Evolutionary conservation across 768 basidiomycete genomes (phyloP).

Genomic region (Trametes cinnabarina): DNA sequence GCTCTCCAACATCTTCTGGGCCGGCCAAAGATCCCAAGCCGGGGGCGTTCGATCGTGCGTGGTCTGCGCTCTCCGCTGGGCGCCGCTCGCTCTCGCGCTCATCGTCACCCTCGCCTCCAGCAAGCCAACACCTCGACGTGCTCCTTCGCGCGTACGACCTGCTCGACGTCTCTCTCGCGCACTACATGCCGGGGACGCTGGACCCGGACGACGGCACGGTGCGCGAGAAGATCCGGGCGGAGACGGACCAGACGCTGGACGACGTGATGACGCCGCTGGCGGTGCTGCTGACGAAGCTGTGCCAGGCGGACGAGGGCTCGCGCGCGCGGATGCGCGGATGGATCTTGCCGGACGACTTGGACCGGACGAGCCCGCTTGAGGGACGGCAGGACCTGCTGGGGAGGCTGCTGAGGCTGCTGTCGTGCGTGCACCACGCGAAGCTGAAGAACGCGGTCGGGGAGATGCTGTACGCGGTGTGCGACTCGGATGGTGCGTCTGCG

Average conservation of each 20-base stretch:
- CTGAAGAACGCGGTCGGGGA: constrained; percentile 82
- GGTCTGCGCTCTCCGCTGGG: constrained; percentile 52
- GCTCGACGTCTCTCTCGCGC: constrained; percentile 53
- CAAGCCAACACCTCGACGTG: constrained; percentile 40
- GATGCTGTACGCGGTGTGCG: constrained; percentile 80
- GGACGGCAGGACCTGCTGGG: constrained; percentile 72
- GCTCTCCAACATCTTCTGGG: constrained; percentile 20
- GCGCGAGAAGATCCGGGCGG: constrained; percentile 48
- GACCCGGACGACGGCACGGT: constrained; percentile 66
- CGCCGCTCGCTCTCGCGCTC: constrained; percentile 41
- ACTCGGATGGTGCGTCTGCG: constrained; percentile 64
- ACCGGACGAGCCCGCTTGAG: constrained; percentile 77
- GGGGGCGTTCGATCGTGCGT: constrained; percentile 51
- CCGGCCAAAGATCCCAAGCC: constrained; percentile 27
- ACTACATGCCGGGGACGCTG: constrained; percentile 65
- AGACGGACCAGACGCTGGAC: constrained; percentile 63
- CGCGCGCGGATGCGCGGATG: constrained; percentile 58
- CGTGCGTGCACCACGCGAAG: constrained; percentile 67
- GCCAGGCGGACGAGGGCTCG: constrained; percentile 58
- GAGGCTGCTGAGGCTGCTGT: constrained; percentile 72
- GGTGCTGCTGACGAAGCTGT: constrained; percentile 71
- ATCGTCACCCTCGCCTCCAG: constrained; percentile 45
- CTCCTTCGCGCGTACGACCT: constrained; percentile 66
- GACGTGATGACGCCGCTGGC: constrained; percentile 76
- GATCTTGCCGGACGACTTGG: constrained; percentile 76